Evolutionary conservation across 2,329 filamentous ascomycete species (phyloP).

Genomic region (Diaporthe citriasiana): DNA sequence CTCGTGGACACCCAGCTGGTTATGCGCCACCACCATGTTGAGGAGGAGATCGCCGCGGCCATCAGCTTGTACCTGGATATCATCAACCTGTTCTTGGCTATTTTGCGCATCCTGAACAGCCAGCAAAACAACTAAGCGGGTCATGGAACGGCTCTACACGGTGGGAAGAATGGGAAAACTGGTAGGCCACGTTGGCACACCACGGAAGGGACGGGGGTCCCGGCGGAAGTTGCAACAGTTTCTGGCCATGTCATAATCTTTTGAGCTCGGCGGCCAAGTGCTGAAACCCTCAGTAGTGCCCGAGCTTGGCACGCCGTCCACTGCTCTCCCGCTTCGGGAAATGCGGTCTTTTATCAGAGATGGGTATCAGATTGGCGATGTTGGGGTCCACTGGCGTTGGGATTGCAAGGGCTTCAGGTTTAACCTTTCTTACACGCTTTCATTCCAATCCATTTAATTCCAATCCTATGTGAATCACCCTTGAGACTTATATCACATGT

Average conservation of each 20-base stretch:
- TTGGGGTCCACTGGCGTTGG: background rate
- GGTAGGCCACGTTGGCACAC: background rate
- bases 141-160: background rate
- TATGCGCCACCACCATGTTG: slow-evolving; percentile 95
- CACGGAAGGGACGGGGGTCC: background rate
- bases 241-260: background rate
- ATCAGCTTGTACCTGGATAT: slow-evolving; percentile 97
- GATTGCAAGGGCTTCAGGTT: slow-evolving; percentile 13
- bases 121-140: slow-evolving; percentile 86
- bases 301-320: background rate
- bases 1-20: slow-evolving; percentile 96
- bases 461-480: background rate
- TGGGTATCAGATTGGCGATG: background rate
- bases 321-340: background rate
- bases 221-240: background rate
- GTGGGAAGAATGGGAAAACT: slow-evolving; percentile 16
- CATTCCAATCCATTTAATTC: slow-evolving; percentile 6
- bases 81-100: slow-evolving; percentile 96
- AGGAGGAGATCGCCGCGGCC: slow-evolving; percentile 96
- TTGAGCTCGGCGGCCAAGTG: background rate
- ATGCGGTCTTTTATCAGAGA: background rate
- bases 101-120: slow-evolving; percentile 95
- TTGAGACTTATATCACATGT: too few relatives aligned
- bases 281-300: background rate
- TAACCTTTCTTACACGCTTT: background rate